These are phyloP conservation scores for Apiotrichum montevideense DNA, from an alignment of 1,284 basidiomycete genomes.

Conservation along the genomic window DNA sequence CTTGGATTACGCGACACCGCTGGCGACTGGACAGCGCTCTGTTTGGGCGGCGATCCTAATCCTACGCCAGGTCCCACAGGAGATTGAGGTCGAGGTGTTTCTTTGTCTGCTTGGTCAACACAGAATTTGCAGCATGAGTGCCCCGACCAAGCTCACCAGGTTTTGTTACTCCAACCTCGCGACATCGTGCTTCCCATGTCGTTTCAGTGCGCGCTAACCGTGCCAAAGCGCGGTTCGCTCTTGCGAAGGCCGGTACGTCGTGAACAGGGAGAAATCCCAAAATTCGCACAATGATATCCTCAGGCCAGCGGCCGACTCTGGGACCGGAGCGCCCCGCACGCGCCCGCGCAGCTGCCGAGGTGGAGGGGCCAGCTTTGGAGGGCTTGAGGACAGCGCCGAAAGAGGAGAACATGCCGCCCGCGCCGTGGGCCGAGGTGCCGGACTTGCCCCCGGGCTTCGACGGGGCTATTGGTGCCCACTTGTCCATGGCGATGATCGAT, in stretches of 20 bases:
- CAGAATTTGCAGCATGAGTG: not conserved
- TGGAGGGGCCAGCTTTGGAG: slow-evolving; percentile 49
- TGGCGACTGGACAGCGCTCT: not conserved
- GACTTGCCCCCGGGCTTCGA: slow-evolving; percentile 47
- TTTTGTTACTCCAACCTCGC: slow-evolving; percentile 52
- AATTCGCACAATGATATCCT: slow-evolving; percentile 66
- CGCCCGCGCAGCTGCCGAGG: slow-evolving; percentile 16
- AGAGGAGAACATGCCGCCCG: slow-evolving; percentile 60
- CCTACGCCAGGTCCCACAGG: not conserved
- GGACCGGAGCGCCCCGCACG: slow-evolving; percentile 32
- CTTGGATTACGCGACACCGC: not conserved
- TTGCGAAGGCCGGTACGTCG: slow-evolving; percentile 68
- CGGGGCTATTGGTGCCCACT: slow-evolving; percentile 41
- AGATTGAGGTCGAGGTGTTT: not conserved
- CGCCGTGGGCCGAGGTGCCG: slow-evolving; percentile 25
- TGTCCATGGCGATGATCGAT: slow-evolving; percentile 23
- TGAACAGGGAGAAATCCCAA: slow-evolving; percentile 66
- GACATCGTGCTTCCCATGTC: slow-evolving; percentile 69
- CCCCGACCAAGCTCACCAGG: slow-evolving; percentile 13
- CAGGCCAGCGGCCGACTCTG: slow-evolving; percentile 69
- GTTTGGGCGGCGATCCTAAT: not conserved
- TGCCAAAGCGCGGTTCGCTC: slow-evolving; percentile 59
- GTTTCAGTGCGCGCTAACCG: slow-evolving; percentile 62
- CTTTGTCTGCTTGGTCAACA: slow-evolving; percentile 1
- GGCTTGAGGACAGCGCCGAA: slow-evolving; percentile 42